phyloP scores from a whole-genome alignment of 2,329 filamentous ascomycete genomes.

The Calonectria pseudoreteaudii region DNA sequence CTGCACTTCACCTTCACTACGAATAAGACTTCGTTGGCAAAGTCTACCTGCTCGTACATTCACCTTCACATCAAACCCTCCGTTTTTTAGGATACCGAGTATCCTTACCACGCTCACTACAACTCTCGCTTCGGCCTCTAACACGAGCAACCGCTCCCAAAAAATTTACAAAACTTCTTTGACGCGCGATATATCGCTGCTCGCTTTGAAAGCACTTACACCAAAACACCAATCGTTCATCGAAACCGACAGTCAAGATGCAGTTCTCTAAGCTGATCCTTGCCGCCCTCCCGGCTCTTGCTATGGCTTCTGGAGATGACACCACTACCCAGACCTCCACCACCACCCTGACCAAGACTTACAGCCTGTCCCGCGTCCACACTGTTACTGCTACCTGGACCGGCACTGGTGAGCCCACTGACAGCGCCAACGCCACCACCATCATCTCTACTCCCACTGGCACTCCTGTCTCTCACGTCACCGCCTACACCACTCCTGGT shows the following conservation, averaged over 20 bases:
- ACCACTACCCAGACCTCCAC: conserved; percentile 64
- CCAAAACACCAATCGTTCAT: conserved; percentile 22
- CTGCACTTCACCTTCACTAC: conserved; percentile 37
- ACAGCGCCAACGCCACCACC: conserved; percentile 46
- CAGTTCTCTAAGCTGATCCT: conserved; percentile 57
- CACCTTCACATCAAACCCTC: conserved; percentile 34
- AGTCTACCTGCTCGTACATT: conserved; percentile 54
- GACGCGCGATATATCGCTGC: conserved; percentile 29
- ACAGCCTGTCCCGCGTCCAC: conserved; percentile 62
- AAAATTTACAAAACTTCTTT: conserved; percentile 15
- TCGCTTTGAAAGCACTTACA: conserved; percentile 41
- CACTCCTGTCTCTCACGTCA: conserved; percentile 30
- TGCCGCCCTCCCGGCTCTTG: conserved; percentile 66
- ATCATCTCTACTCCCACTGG: conserved; percentile 35
- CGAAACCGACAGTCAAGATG: conserved; percentile 46
- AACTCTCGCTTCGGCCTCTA: conserved; percentile 31
- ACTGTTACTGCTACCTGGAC: conserved; percentile 49
- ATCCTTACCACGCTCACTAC: conserved; percentile 30
- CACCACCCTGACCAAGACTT: conserved; percentile 62
- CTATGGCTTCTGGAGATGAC: conserved; percentile 52
- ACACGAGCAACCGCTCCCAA: conserved; percentile 23
- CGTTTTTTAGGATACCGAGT: conserved; percentile 42
- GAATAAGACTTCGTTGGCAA: conserved; percentile 66
- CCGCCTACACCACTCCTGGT: conserved; percentile 33
- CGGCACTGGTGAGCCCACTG: conserved; percentile 38